phyloP scores from a whole-genome alignment of 2,329 filamentous ascomycete species.

The Stemphylium vesicarium region DNA sequence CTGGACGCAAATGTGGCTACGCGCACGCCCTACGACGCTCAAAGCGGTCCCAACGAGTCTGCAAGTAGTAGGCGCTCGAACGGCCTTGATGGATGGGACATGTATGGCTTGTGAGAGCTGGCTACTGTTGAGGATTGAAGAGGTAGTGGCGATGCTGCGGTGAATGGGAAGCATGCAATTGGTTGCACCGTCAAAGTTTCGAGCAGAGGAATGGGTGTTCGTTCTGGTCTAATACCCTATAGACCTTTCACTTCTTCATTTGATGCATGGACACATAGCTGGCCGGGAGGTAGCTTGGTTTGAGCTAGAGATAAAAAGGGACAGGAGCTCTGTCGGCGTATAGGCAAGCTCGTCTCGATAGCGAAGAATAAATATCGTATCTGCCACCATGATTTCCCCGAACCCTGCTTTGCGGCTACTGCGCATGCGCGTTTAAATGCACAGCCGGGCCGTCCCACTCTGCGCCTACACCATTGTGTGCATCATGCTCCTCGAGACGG shows the following conservation, averaged over 20 bases:
- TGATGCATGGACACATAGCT: conserved; percentile 28
- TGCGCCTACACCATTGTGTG: conserved; percentile 8
- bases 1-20: conserved; percentile 44
- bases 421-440: conserved; percentile 8
- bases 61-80: conserved; percentile 20
- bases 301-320: conserved; percentile 38
- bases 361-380: conserved; percentile 30
- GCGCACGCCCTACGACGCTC: conserved; percentile 47
- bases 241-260: conserved; percentile 29
- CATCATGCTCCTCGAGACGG: conserved; percentile 1
- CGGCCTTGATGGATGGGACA: conserved; percentile 68
- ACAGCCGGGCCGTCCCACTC: conserved; percentile 18
- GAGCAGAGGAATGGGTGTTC: conserved; percentile 14
- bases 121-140: conserved; percentile 14
- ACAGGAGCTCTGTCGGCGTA: conserved; percentile 31
- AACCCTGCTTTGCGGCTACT: conserved; percentile 9
- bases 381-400: not conserved
- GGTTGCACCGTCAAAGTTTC: conserved; percentile 19
- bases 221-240: conserved; percentile 35
- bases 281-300: conserved; percentile 30
- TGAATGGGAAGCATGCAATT: conserved; percentile 17
- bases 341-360: conserved; percentile 30
- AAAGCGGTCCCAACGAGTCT: conserved; percentile 14
- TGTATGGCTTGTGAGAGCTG: conserved; percentile 61
- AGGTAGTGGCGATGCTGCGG: conserved; percentile 11